Evolutionary conservation across 352 stramenopile species (phyloP), one percentile per base, ranked within the genome.

Genomic region (Phytophthora quininea): DNA sequence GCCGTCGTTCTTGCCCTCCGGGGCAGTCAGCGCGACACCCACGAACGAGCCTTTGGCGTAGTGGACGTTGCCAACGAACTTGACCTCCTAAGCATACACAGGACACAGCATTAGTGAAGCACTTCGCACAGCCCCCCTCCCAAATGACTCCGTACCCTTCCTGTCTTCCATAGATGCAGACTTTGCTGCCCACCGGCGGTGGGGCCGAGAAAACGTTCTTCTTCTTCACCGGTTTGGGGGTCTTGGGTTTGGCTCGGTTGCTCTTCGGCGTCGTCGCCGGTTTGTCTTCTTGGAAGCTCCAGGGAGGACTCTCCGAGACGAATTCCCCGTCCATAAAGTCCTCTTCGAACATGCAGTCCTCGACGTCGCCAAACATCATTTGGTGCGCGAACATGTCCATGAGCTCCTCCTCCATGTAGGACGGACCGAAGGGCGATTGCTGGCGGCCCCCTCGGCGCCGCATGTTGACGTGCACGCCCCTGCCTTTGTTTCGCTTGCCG

Each of bases 41-140:
- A 94, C 56, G 52, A 92, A 91, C 4, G 88, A 65, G 11, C 84
- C 86, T 51, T 90, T 93, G 9, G 77, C 71, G 62, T 95, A 95
- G 62, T 93, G 84, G 10, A 92, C 86, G 0, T 58, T 50, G 0
- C 86, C 86, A 1, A 80, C 53, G 58, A 92, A 94, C 66, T 74
- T 86, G 58, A 91, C 79, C 29, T 77, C 68, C 82, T 89, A 37
- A 3, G 47, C 29, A 47, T 19, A 47, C 30, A 49, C 35, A 40
- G 35, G 10, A 11, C 35, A 11, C 35, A 40, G 10, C 6, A 40
- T 40, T 40, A 40, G 35, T 40, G 15, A 4, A 27, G 2, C 27
- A 19, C n/a, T 19, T 58, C 27, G 58, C 32, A 33, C 4, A 31
- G 31, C n/a, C 27, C 56, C 15, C 1, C n/a, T n/a, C 3, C 7